A percentile compares a stretch with the other conserved stretches of the same genome.
phyloP scores from a whole-genome alignment of 768 basidiomycete genomes.

The Suillus placidus region DNA sequence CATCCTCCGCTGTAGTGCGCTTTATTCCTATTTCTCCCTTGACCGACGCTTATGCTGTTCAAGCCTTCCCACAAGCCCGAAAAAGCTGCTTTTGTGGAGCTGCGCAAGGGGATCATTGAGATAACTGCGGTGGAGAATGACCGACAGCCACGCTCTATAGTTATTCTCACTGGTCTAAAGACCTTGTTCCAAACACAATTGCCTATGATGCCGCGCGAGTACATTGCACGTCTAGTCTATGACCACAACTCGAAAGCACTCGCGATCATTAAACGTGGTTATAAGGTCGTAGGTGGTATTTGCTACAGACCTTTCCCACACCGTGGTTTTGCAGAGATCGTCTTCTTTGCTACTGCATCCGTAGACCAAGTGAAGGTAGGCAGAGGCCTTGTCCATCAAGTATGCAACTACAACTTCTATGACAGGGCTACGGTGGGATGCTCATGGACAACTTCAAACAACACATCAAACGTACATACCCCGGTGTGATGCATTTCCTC shows the following conservation, averaged over 20 bases:
- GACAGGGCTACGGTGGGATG: conserved; percentile 94
- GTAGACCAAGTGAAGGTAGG: conserved; percentile 96
- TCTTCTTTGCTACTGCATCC: conserved; percentile 96
- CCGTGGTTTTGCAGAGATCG: conserved; percentile 95
- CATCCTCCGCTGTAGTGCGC: conserved; percentile 51
- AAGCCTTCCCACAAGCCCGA: conserved; percentile 64
- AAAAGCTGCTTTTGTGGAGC: conserved; percentile 78
- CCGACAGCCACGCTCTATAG: conserved; percentile 67
- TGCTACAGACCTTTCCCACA: conserved; percentile 96
- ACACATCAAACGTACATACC: conserved; percentile 81
- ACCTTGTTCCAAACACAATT: conserved; percentile 96
- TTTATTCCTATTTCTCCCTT: conserved; percentile 6
- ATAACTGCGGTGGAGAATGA: conserved; percentile 88
- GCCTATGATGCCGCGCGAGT: conserved; percentile 98
- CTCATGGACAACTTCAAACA: conserved; percentile 99
- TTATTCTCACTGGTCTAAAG: conserved; percentile 93
- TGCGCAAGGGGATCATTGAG: conserved; percentile 80
- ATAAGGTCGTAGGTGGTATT: conserved; percentile 96
- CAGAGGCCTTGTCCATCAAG: conserved; percentile 8
- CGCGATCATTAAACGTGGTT: conserved; percentile 93
- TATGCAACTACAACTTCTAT: background rate
- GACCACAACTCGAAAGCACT: conserved; percentile 91
- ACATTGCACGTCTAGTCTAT: conserved; percentile 93
- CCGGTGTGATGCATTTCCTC: conserved; percentile 90
- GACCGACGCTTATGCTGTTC: conserved; percentile 13